phyloP scores from a whole-genome alignment of 352 stramenopile species.

The Phytophthora syringae region DNA sequence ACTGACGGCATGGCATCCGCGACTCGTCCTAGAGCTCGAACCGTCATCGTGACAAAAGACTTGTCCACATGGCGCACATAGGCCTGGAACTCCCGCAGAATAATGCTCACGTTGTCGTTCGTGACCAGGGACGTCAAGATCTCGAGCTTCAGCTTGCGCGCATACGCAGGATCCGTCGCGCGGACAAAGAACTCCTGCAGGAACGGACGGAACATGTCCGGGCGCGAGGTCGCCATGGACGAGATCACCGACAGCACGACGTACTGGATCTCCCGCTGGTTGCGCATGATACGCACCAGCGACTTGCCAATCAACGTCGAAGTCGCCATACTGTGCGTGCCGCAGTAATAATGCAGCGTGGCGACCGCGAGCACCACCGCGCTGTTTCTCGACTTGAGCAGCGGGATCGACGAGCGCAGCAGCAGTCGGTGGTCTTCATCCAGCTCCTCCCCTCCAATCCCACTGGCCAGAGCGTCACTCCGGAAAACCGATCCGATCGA shows the following conservation, averaged over 20 bases:
- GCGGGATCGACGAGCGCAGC: slow-evolving; percentile 94
- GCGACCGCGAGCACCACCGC: slow-evolving; percentile 97
- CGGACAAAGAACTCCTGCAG: slow-evolving; percentile 98
- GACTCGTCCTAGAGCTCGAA: slow-evolving; percentile 94
- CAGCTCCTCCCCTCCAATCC: slow-evolving; percentile 86
- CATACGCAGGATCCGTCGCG: slow-evolving; percentile 95
- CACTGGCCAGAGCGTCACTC: slow-evolving; percentile 68
- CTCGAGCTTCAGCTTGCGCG: slow-evolving; percentile 97
- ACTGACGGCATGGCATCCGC: slow-evolving; percentile 91
- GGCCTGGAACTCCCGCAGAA: slow-evolving; percentile 96
- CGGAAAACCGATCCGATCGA: slow-evolving; percentile 82
- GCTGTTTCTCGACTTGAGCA: slow-evolving; percentile 97
- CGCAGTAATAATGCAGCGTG: slow-evolving; percentile 97
- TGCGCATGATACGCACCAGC: slow-evolving; percentile 97
- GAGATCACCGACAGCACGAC: slow-evolving; percentile 96
- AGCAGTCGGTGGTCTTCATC: slow-evolving; percentile 96
- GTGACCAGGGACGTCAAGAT: slow-evolving; percentile 95
- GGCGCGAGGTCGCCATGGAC: slow-evolving; percentile 93
- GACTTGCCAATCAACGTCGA: slow-evolving; percentile 95
- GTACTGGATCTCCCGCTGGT: slow-evolving; percentile 98
- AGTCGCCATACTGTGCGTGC: slow-evolving; percentile 85
- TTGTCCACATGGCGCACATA: slow-evolving; percentile 97
- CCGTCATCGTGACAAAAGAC: slow-evolving; percentile 94
- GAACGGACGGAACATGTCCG: slow-evolving; percentile 97
- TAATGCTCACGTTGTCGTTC: slow-evolving; percentile 91